Percentiles rank a stretch among this genome's conserved stretches.
Evolutionary conservation across 768 basidiomycete species (phyloP).

Genomic region (Butyriboletus loyo): DNA sequence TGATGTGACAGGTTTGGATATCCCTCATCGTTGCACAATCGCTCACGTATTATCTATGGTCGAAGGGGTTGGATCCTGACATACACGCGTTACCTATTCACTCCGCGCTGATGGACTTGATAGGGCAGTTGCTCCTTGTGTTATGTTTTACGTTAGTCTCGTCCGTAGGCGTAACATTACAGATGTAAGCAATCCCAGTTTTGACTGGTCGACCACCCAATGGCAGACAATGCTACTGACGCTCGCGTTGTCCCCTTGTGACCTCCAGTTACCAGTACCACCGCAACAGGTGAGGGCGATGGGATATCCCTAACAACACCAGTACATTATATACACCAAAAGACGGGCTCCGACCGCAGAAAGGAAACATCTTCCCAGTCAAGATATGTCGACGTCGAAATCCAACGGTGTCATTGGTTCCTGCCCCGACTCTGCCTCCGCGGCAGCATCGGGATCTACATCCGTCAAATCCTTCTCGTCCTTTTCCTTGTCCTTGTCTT

Average conservation of each 20-base stretch:
- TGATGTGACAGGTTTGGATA: constrained; percentile 52
- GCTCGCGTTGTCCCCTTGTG: background rate
- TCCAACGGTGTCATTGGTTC: constrained; percentile 39
- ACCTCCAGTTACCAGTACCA: background rate
- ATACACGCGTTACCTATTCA: constrained; percentile 93
- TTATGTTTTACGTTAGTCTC: constrained; percentile 69
- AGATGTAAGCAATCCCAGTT: background rate
- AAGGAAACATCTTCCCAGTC: constrained; percentile 39
- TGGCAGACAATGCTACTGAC: background rate
- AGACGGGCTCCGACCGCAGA: background rate
- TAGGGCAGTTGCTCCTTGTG: constrained; percentile 79
- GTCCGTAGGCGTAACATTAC: constrained; percentile 30
- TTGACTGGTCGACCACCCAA: background rate
- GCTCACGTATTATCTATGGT: constrained; percentile 79
- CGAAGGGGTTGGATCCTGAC: constrained; percentile 76
- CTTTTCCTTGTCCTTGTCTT: constrained; percentile 15
- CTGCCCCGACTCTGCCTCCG: constrained; percentile 31
- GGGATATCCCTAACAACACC: background rate
- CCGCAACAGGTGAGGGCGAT: background rate
- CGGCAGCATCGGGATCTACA: constrained; percentile 28
- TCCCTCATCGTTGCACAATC: constrained; percentile 66
- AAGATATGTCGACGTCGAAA: constrained; percentile 34
- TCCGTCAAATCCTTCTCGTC: constrained; percentile 31
- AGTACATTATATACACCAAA: background rate
- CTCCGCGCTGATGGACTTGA: constrained; percentile 82